Base-by-base conservation (phyloP, 108 stramenopile species). In the Cyclotella cryptica region DNA sequence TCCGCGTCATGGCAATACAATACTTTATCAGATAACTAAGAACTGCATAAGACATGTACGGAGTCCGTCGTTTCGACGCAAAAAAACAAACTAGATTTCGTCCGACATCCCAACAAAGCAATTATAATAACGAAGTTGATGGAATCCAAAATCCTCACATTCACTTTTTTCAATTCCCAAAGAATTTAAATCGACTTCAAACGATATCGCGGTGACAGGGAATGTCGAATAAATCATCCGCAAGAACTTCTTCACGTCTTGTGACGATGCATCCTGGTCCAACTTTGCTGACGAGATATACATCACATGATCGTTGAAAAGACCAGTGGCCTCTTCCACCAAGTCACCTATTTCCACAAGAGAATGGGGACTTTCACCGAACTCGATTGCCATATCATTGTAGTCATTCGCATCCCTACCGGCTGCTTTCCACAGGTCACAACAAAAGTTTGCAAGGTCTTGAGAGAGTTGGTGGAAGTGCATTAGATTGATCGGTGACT, bases 301-400 rank as follows among this genome's bases (percentile, higher is more conserved):
- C 41, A 63, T 29, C 62, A 63, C 27, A n/a, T 63, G 24, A 42
- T 27, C 28, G 24, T 63, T 63, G 7, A 8, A 7, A 41, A 63
- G 21, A 11, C 62, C 62, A 11, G 21, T 28, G 11, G 62, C 62
- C 41, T 63, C n/a, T 28, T 8, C n/a, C 15, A 63, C 27, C 10
- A 63, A 27, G 21, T 11, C 8, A 8, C 28, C 28, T 27, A 63
- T 27, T 17, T 11, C 27, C 21, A 63, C 21, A 17, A 28, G 10
- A 13, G 24, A 8, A 29, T 27, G 8, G 8, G 21, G 21, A 8
- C 18, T 19, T 6, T 63, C 10, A 10, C 62, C 62, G 21, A 63
- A 63, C 62, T 63, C 62, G 12, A 63, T 63, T 8, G 62, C 21
- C 62, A 63, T 63, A n/a, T 63, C 62, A n/a, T 29, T 8, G 27